Evolutionary conservation across 1,139 yeast species (phyloP).

Genomic region (Lodderomyces beijingensis): DNA sequence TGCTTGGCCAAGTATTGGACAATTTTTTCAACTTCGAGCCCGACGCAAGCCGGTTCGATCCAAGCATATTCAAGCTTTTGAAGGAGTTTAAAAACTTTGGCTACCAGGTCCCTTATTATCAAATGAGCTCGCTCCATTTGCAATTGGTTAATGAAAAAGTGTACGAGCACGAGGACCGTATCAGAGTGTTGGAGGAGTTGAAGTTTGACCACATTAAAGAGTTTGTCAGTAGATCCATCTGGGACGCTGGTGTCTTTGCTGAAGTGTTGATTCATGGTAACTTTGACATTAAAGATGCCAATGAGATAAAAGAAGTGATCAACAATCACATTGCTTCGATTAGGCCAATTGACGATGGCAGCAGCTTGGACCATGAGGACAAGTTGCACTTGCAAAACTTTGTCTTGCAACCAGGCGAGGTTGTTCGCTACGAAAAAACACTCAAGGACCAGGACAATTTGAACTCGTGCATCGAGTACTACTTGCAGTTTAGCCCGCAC

Average conservation of each 20-base stretch:
- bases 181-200: constrained; percentile 44
- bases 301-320: constrained; percentile 20
- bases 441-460: constrained; percentile 67
- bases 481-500: constrained; percentile 60
- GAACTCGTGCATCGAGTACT: constrained; percentile 82
- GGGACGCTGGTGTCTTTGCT: constrained; percentile 49
- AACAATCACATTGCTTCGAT: constrained; percentile 17
- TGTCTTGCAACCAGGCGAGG: constrained; percentile 40
- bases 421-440: constrained; percentile 46
- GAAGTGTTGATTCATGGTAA: constrained; percentile 84
- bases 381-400: constrained; percentile 25
- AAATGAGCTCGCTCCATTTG: constrained; percentile 60
- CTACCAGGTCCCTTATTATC: constrained; percentile 71
- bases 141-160: constrained; percentile 66
- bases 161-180: constrained; percentile 61
- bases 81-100: constrained; percentile 69
- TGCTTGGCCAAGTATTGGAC: constrained; percentile 57
- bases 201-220: constrained; percentile 46
- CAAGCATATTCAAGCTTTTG: constrained; percentile 57
- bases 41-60: constrained; percentile 54
- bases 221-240: constrained; percentile 38
- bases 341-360: constrained; percentile 33
- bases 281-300: constrained; percentile 53
- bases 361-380: too few species aligned
- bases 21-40: constrained; percentile 51